These are phyloP conservation scores for Lathyrus sativus DNA, from an alignment of 306 rosid genomes.

Conservation along the genomic window DNA sequence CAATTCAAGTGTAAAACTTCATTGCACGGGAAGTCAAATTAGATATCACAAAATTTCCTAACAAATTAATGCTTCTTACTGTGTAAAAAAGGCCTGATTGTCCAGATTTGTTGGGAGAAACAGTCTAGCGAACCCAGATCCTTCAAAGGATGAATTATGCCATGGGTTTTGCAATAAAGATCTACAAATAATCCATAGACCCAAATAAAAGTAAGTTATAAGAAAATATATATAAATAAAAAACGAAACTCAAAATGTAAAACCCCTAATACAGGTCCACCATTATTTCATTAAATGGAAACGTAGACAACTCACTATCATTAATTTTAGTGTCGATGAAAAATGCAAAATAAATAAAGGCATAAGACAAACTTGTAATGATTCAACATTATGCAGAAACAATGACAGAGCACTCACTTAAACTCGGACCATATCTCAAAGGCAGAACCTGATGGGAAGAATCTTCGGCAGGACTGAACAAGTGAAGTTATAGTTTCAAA, in stretches of 20 bases:
- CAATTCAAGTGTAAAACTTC: constrained; percentile 41
- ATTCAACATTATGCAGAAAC: constrained; percentile 33
- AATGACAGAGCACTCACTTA: constrained; percentile 60
- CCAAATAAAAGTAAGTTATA: constrained; percentile 31
- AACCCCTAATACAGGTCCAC: constrained; percentile 23
- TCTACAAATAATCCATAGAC: constrained; percentile 56
- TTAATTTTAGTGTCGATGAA: constrained; percentile 24
- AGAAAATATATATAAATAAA: constrained; percentile 29
- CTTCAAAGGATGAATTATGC: constrained; percentile 98
- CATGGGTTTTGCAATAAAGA: constrained; percentile 91
- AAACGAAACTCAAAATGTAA: not conserved
- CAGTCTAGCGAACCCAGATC: constrained; percentile 94
- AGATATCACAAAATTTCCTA: constrained; percentile 36
- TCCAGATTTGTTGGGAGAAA: constrained; percentile 92
- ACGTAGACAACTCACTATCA: constrained; percentile 27
- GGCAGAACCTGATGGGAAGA: constrained; percentile 91
- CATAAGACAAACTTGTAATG: constrained; percentile 30
- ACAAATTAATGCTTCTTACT: constrained; percentile 61
- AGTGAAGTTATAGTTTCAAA: constrained; percentile 89
- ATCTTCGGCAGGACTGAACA: constrained; percentile 94
- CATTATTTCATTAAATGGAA: constrained; percentile 34
- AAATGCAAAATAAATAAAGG: constrained; percentile 30
- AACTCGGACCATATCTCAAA: constrained; percentile 97
- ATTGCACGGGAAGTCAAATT: constrained; percentile 32
- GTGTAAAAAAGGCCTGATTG: constrained; percentile 77